Base-by-base conservation (phyloP, 2,329 filamentous ascomycete species). In the Talaromyces sp. region DNA sequence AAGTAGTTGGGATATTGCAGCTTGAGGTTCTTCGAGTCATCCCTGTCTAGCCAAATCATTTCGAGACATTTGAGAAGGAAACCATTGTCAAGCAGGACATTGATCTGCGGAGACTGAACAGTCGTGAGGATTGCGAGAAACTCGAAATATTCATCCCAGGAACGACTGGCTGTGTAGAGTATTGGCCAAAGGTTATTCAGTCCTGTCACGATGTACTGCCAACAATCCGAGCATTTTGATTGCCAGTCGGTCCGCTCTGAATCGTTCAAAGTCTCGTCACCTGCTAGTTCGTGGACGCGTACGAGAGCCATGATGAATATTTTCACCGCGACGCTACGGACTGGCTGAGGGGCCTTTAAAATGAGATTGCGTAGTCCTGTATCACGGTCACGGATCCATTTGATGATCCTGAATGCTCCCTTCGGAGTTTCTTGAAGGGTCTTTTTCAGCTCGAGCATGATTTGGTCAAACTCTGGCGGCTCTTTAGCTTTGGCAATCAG, bases 121-220 rank as follows among this genome's bases (percentile, higher is more conserved):
- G 79, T 81, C 14, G 87, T 86, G 72, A 93, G 89, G n/a, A 80
- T 80, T n/a, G 84, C 73, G 67, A 93, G 81, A n/a, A 90, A 83
- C 13, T 85, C 84, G 72, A 94, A 94, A 65, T 89, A 89, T 71
- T 94, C 90, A 48, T 88, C 85, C 91, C 91, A 95, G 3, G 90
- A 85, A 64, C 88, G 85, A 33, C 87, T 79, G 54, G 84, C 81
- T 2, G 80, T 76, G 66, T 91, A 87, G 64, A 92, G 87, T n/a
- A 77, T 80, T 3, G 83, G 78, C 85, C 87, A 92, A 3, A 91
- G 75, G 24, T 81, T 75, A 35, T 81, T 78, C 59, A 92, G 80
- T 24, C 86, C 77, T 19, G 72, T 70, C 47, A 87, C 69, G 33
- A 78, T 67, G 47, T 67, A 70, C 56, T 76, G 71, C 52, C 78